These are phyloP conservation scores for Xerophyta viscosa DNA, from an alignment of 106 monocot genomes.

Conservation along the genomic window DNA sequence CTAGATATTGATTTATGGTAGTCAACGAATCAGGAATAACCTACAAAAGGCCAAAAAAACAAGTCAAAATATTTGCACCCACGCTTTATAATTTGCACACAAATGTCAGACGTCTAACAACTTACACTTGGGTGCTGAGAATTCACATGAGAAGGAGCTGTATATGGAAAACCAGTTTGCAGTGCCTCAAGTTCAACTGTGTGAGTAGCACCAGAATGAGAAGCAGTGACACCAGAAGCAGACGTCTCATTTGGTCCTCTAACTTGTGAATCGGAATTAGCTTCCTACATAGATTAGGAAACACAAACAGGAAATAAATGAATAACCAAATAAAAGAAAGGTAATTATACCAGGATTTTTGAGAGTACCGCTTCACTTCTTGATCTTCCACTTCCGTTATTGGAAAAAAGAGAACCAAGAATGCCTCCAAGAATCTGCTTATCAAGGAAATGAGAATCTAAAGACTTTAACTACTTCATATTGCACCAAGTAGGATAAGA, in stretches of 20 bases:
- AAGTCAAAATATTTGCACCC: conserved; percentile 1
- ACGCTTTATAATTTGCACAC: not conserved
- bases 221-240: conserved; percentile 18
- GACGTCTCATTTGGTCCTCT: conserved; percentile 23
- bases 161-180: conserved; percentile 16
- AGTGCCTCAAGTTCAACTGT: conserved; percentile 24
- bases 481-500: not conserved
- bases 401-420: conserved; percentile 43
- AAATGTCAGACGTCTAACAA: not conserved
- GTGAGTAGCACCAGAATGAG: conserved; percentile 19
- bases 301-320: not conserved
- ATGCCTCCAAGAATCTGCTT: conserved; percentile 61
- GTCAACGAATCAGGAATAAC: conserved; percentile 87
- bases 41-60: conserved; percentile 28
- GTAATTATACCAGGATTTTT: not conserved
- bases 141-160: conserved; percentile 26
- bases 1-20: conserved; percentile 67
- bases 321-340: not conserved
- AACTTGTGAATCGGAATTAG: conserved; percentile 21
- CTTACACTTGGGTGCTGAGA: conserved; percentile 50
- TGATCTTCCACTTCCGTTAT: conserved; percentile 18
- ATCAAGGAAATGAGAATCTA: conserved; percentile 2
- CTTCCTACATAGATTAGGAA: conserved; percentile 12
- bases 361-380: conserved; percentile 28
- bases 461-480: not conserved